A percentile compares a stretch with the other conserved stretches of the same genome.
These are phyloP conservation scores for Diaporthe amygdali DNA, from an alignment of 2,329 filamentous ascomycete genomes.

Conservation along the genomic window DNA sequence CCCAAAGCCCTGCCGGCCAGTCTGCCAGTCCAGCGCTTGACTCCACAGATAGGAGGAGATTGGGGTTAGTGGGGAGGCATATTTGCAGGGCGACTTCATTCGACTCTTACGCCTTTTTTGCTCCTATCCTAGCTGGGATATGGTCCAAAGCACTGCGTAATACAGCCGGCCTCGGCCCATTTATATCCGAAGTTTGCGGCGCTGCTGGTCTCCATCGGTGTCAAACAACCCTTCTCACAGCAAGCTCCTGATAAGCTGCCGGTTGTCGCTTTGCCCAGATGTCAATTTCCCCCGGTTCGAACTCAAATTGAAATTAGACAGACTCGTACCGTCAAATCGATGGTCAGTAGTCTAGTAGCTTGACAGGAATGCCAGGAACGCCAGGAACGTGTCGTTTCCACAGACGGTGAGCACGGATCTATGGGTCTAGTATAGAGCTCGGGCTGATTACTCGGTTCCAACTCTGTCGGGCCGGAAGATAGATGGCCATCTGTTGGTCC, in stretches of 20 bases:
- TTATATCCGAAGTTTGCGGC: background rate
- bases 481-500: background rate
- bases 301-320: background rate
- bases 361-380: too few relatives aligned
- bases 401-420: too few relatives aligned
- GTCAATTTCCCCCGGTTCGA: background rate
- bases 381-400: background rate
- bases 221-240: background rate
- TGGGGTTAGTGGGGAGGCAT: background rate
- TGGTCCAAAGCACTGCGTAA: background rate
- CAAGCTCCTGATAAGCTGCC: background rate
- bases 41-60: background rate
- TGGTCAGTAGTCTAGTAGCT: too few relatives aligned
- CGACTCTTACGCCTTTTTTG: background rate
- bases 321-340: too few relatives aligned
- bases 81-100: background rate
- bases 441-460: background rate
- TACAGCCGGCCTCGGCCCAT: background rate
- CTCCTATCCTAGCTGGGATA: background rate
- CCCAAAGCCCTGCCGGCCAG: background rate
- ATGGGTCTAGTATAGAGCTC: background rate
- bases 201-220: background rate
- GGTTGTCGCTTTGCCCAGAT: background rate
- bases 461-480: background rate
- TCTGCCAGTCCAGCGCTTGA: background rate